Evolutionary conservation across 352 stramenopile genomes (phyloP).

Genomic region (Chrysophaeum taylorii): DNA sequence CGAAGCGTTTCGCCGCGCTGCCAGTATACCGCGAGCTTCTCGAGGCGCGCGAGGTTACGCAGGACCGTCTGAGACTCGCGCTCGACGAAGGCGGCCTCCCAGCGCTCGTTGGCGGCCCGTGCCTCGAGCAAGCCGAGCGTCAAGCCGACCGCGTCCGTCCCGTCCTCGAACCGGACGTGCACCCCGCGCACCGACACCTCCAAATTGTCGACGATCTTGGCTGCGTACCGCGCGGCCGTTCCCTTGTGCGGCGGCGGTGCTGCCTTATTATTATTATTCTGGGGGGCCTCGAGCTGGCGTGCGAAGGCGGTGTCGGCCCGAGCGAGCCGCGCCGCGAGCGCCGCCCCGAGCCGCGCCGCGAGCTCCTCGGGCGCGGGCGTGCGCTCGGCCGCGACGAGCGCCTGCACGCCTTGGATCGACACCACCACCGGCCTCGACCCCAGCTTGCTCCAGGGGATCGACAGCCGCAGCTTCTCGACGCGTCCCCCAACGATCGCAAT

Average conservation of each 20-base stretch:
- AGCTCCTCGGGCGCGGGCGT: conserved; percentile 24
- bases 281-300: too few species aligned
- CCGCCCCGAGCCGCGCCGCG: too few species aligned
- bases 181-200: conserved; percentile 40
- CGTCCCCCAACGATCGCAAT: conserved; percentile 17
- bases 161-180: conserved; percentile 35
- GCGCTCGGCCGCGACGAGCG: too few species aligned
- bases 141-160: conserved; percentile 23
- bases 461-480: conserved; percentile 22
- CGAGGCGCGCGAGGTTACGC: conserved; percentile 22
- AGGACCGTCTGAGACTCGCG: conserved; percentile 16
- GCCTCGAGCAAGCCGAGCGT: conserved; percentile 28
- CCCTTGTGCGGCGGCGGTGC: too few species aligned
- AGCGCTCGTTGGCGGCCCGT: conserved; percentile 23
- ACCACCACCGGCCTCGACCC: too few species aligned
- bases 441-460: conserved; percentile 35
- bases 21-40: conserved; percentile 27
- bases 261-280: too few species aligned
- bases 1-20: background rate
- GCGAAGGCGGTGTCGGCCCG: conserved; percentile 8
- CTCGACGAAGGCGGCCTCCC: conserved; percentile 27
- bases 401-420: too few species aligned
- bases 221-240: background rate
- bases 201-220: conserved; percentile 45
- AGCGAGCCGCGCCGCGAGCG: too few species aligned